Base-by-base conservation (phyloP, 2,329 filamentous ascomycete species). In the Curvularia sp. region DNA sequence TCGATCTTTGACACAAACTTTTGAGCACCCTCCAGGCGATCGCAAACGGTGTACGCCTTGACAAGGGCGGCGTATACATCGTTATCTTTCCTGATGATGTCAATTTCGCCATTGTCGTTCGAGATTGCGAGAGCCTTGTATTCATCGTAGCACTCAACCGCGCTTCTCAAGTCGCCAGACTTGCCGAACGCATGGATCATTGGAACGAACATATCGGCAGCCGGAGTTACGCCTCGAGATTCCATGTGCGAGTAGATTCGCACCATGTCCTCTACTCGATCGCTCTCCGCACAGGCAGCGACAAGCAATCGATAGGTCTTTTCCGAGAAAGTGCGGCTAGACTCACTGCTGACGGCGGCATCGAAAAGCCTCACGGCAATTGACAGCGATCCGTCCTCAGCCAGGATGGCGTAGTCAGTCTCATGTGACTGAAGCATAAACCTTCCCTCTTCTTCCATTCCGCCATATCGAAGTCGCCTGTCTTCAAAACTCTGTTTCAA, bases 181-280 rank as follows among this genome's bases (percentile, higher is more conserved):
- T 86, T 85, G 60, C 92, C 92, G 73, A 97, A 98, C 0, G 93
- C 93, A n/a, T 90, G 88, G 75, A 99, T 97, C 91, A 99, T 97
- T 18, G 89, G 86, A 1, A 93, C 90, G 79, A 97, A 98, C 51
- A 94, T 91, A 45, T 89, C 87, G 5, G 92, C 89, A 57, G 89
- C 88, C 0, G 94, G 92, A 15, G 86, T 84, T 21, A 92, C 86
- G 55, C 88, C 88, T 67, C 86, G 88, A 34, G 84, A 80, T 77
- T 97, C 92, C 93, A 98, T 96, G 76, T 98, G 92, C 64, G 91
- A 89, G 71, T 94, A 97, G 19, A 98, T 85, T 58, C 89, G 87
- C 32, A 96, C 87, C 93, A 99, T 98, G 60, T 96, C 92, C 43
- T 90, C 86, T 9, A 96, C 85, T 39, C 89, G 89, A 28, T 92